Percentiles rank a stretch among this genome's conserved stretches.
These are phyloP conservation scores for Aspergillus sclerotialis DNA, from an alignment of 2,329 filamentous ascomycete genomes.

Conservation along the genomic window DNA sequence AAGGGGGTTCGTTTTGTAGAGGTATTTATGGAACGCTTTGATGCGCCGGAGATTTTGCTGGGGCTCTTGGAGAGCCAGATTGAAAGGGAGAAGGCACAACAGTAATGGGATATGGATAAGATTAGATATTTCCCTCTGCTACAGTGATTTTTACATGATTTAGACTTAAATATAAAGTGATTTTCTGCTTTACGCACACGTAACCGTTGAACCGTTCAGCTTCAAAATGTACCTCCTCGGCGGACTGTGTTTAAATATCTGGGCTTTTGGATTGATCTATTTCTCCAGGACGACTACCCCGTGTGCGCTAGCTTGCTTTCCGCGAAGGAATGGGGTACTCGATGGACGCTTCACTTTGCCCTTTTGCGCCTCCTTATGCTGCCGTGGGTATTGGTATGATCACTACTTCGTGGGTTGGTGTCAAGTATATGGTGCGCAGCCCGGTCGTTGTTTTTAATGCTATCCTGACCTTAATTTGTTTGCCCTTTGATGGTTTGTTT, in stretches of 20 bases:
- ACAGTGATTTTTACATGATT: constrained; percentile 5
- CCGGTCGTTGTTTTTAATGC: constrained; percentile 19
- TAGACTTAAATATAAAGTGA: background rate
- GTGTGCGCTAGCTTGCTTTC: constrained; percentile 13
- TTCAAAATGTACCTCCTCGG: constrained; percentile 41
- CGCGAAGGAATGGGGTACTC: constrained; percentile 23
- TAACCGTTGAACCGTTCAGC: constrained; percentile 40
- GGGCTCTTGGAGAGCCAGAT: constrained; percentile 25
- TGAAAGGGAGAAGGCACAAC: constrained; percentile 20
- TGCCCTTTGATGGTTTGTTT: constrained; percentile 17
- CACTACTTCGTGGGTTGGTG: constrained; percentile 17
- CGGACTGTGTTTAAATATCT: constrained; percentile 51
- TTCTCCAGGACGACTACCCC: constrained; percentile 13
- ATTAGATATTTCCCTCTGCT: constrained; percentile 9
- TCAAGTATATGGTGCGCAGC: constrained; percentile 19
- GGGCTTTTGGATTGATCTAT: constrained; percentile 43
- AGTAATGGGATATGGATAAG: constrained; percentile 5
- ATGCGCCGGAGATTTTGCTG: constrained; percentile 27
- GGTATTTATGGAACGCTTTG: constrained; percentile 33
- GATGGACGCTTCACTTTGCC: constrained; percentile 15
- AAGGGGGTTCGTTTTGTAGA: constrained; percentile 37
- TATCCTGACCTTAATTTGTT: constrained; percentile 17
- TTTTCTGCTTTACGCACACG: constrained; percentile 36
- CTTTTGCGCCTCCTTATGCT: constrained; percentile 21
- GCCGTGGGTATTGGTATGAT: constrained; percentile 17